Evolutionary conservation across 2,329 filamentous ascomycete species (phyloP).

Genomic region (Orbilia javanica): DNA sequence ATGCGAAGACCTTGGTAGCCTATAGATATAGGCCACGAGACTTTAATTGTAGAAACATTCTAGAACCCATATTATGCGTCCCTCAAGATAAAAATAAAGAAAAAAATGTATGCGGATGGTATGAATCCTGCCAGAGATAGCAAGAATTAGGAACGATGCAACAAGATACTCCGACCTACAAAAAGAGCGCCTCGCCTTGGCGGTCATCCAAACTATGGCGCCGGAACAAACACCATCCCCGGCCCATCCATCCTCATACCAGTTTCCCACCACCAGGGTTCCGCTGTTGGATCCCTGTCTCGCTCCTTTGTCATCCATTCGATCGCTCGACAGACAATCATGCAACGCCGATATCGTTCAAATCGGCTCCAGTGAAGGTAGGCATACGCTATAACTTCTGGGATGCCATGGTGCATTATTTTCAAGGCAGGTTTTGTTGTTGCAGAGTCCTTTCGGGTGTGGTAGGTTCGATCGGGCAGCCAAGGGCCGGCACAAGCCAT

Average conservation of each 20-base stretch:
- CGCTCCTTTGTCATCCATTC: slow-evolving; percentile 10
- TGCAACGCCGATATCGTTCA: slow-evolving; percentile 15
- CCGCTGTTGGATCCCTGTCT: slow-evolving; percentile 1
- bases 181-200: too few species aligned
- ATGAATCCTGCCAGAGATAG: too few species aligned
- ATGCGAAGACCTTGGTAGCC: too few species aligned
- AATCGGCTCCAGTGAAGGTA: slow-evolving; percentile 19
- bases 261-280: slow-evolving; percentile 22
- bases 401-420: slow-evolving; percentile 18
- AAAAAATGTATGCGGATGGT: too few species aligned
- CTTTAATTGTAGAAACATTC: too few species aligned
- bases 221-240: slow-evolving; percentile 7
- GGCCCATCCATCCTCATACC: slow-evolving; percentile 14
- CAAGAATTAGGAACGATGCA: too few species aligned
- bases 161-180: too few species aligned
- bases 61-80: too few species aligned
- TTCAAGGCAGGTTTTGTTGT: slow-evolving; percentile 7
- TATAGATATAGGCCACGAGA: too few species aligned
- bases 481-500: slow-evolving; percentile 17
- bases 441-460: slow-evolving; percentile 7
- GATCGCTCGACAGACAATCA: slow-evolving; percentile 17
- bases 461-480: slow-evolving; percentile 26
- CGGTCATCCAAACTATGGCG: too few species aligned
- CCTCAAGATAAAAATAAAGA: too few species aligned
- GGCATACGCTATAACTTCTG: slow-evolving; percentile 11